Percentiles rank a stretch among this genome's conserved stretches.
phyloP scores from a whole-genome alignment of 768 basidiomycete genomes.

The Boletus rex-veris region DNA sequence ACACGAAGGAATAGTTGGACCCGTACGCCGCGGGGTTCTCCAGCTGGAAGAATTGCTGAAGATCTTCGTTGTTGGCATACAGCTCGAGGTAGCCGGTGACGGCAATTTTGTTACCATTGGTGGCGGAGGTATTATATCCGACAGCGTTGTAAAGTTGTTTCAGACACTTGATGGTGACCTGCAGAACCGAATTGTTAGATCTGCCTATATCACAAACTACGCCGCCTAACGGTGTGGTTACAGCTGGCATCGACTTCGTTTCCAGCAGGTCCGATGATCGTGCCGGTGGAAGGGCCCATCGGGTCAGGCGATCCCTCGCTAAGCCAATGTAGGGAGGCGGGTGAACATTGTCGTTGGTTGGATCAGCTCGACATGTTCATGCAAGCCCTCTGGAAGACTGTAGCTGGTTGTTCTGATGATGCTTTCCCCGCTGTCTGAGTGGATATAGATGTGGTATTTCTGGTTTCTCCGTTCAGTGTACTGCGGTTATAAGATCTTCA shows the following conservation, averaged over 20 bases:
- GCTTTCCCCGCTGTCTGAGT: conserved; percentile 48
- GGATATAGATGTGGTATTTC: conserved; percentile 63
- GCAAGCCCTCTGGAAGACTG: conserved; percentile 57
- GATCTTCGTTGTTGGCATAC: conserved; percentile 50
- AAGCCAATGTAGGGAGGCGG: conserved; percentile 37
- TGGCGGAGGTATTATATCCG: conserved; percentile 41
- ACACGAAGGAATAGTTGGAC: conserved; percentile 50
- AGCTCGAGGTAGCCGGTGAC: conserved; percentile 53
- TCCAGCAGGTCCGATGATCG: conserved; percentile 32
- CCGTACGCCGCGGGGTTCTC: conserved; percentile 47
- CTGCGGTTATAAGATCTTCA: background rate
- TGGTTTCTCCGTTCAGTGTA: conserved; percentile 20
- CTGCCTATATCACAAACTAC: background rate
- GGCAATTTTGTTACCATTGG: conserved; percentile 49
- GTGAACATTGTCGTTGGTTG: conserved; percentile 73
- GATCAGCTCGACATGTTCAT: conserved; percentile 60
- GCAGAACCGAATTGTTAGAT: background rate
- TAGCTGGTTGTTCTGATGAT: conserved; percentile 65
- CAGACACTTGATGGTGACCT: conserved; percentile 52
- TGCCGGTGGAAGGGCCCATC: conserved; percentile 1
- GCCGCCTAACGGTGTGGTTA: conserved; percentile 31
- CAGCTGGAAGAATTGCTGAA: conserved; percentile 48
- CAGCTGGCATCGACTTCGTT: conserved; percentile 46
- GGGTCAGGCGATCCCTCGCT: conserved; percentile 1
- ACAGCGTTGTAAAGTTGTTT: conserved; percentile 53